A percentile compares a stretch with the other conserved stretches of the same genome.
Conservation (phyloP, 169 alveolate genomes). For the Plasmodium gallinaceum region DNA sequence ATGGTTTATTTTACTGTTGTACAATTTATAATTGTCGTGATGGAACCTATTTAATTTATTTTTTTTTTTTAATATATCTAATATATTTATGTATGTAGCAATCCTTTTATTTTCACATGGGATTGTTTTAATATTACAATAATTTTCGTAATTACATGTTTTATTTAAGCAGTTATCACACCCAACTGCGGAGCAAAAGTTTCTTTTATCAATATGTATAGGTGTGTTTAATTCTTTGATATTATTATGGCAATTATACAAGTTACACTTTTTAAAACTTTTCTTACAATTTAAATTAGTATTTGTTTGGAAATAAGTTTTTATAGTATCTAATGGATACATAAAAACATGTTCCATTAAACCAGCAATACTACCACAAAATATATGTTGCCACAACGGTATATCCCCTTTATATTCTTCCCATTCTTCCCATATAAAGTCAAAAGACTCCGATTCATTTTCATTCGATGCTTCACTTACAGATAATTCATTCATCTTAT, state of each 20-base stretch:
- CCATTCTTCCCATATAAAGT: slow-evolving; percentile 79
- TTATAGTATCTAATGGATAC: slow-evolving; percentile 97
- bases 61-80: not conserved
- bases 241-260: slow-evolving; percentile 7
- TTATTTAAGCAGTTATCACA: slow-evolving; percentile 51
- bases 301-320: slow-evolving; percentile 89
- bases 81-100: not conserved
- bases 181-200: slow-evolving; percentile 22
- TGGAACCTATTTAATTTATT: not conserved
- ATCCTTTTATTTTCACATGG: slow-evolving; percentile 13
- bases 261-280: slow-evolving; percentile 15
- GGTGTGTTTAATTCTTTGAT: not conserved
- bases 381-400: slow-evolving; percentile 93
- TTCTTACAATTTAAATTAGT: slow-evolving; percentile 28
- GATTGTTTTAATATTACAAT: slow-evolving; percentile 18
- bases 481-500: slow-evolving; percentile 43
- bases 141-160: slow-evolving; percentile 23
- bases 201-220: slow-evolving; percentile 28
- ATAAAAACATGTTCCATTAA: slow-evolving; percentile 96
- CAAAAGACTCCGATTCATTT: slow-evolving; percentile 64
- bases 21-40: not conserved
- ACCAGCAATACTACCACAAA: slow-evolving; percentile 98
- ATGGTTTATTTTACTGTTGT: not conserved
- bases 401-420: slow-evolving; percentile 88
- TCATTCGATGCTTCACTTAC: slow-evolving; percentile 66